phyloP scores from a whole-genome alignment of 2,329 filamentous ascomycete genomes.

The Aspergillus alliaceus region DNA sequence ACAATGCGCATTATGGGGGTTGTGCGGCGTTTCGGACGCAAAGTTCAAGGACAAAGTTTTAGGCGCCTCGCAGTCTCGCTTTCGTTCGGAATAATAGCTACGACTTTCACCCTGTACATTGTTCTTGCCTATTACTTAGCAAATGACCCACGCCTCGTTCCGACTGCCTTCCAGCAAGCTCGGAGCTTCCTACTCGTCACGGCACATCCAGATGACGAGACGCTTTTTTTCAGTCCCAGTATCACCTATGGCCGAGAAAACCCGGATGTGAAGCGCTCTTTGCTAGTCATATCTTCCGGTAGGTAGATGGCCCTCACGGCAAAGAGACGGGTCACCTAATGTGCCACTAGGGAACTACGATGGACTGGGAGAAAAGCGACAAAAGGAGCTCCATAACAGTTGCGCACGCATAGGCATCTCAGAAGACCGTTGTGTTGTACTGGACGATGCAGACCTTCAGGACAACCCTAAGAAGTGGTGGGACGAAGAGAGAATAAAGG shows the following conservation, averaged over 20 bases:
- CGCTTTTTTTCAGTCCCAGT: slow-evolving; percentile 28
- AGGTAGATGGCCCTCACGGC: not conserved
- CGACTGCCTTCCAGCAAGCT: slow-evolving; percentile 33
- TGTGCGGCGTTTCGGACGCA: not conserved
- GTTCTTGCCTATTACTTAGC: slow-evolving; percentile 38
- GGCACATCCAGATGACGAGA: slow-evolving; percentile 32
- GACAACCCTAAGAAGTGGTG: slow-evolving; percentile 43
- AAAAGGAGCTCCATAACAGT: slow-evolving; percentile 20
- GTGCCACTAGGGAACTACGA: slow-evolving; percentile 18
- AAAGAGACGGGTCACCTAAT: not conserved
- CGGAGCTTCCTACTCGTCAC: slow-evolving; percentile 42
- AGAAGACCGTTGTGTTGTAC: slow-evolving; percentile 35
- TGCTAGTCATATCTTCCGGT: slow-evolving; percentile 27
- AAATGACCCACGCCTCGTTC: slow-evolving; percentile 39
- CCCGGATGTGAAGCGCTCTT: slow-evolving; percentile 15
- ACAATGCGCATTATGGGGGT: not conserved
- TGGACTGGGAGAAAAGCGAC: slow-evolving; percentile 21
- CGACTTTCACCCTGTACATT: slow-evolving; percentile 28
- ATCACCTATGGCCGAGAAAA: slow-evolving; percentile 20
- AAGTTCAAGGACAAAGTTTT: too few species aligned
- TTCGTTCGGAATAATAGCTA: not conserved
- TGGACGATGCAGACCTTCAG: slow-evolving; percentile 39
- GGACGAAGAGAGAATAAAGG: slow-evolving; percentile 34
- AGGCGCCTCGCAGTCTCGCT: not conserved
- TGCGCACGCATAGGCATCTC: slow-evolving; percentile 21